A percentile compares a stretch with the other conserved stretches of the same genome.
phyloP scores from a whole-genome alignment of 2,329 filamentous ascomycete species.

The Cryoendolithus antarcticus region DNA sequence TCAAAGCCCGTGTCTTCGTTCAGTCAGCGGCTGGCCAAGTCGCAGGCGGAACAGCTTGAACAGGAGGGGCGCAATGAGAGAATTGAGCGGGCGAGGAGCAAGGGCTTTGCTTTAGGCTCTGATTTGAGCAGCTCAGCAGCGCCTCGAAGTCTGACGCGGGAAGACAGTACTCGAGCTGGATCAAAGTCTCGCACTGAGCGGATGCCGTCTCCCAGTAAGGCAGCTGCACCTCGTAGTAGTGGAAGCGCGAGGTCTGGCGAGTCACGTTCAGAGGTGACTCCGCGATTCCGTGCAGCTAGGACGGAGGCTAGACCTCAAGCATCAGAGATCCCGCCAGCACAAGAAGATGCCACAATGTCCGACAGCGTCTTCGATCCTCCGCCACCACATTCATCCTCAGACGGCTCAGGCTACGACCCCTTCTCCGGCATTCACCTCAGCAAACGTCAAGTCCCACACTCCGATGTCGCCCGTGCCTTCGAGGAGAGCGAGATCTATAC shows the following conservation, averaged over 20 bases:
- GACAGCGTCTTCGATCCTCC: no score
- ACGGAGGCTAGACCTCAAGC: no score
- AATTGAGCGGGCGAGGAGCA: slow-evolving; percentile 30
- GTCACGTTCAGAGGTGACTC: no score
- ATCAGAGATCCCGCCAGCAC: no score
- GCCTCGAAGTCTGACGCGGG: no score
- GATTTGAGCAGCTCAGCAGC: no score
- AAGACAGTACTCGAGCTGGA: no score
- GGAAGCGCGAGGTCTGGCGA: no score
- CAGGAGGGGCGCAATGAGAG: slow-evolving; percentile 32
- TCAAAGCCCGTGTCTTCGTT: slow-evolving; percentile 36
- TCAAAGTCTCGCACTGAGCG: neutral
- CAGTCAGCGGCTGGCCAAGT: slow-evolving; percentile 72
- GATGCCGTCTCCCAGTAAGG: slow-evolving; percentile 2
- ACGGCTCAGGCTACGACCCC: slow-evolving; percentile 56
- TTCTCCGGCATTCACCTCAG: slow-evolving; percentile 79
- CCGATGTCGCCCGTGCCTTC: slow-evolving; percentile 64
- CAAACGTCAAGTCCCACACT: slow-evolving; percentile 70
- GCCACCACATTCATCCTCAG: slow-evolving; percentile 1
- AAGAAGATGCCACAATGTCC: no score
- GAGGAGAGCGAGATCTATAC: slow-evolving; percentile 63
- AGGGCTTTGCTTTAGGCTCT: slow-evolving; percentile 14
- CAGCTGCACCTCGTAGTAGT: no score
- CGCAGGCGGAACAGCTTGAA: slow-evolving; percentile 34
- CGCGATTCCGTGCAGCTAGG: no score